Base-by-base conservation (phyloP, 768 basidiomycete species). In the Podaxis pistillaris region DNA sequence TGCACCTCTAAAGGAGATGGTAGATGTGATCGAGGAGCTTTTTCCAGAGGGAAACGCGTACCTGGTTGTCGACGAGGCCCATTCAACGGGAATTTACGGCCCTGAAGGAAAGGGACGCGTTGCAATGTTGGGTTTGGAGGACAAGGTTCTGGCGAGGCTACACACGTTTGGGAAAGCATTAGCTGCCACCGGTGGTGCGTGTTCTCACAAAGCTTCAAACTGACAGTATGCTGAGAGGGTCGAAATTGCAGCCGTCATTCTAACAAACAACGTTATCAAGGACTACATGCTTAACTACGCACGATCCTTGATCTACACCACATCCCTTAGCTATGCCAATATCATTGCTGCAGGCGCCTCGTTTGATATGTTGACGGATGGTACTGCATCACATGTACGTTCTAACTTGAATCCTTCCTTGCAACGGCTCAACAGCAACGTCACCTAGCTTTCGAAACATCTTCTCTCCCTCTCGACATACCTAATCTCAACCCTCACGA, bases 141-240 rank as follows among this genome's bases (percentile, higher is more conserved):
- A 82, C 12, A 82, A 86, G 60, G 86, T 97, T 12, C 77, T 91
- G 9, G 89, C 88, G 17, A 78, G 95, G 49, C 75, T 98, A 46
- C 90, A 93, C 71, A 98, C 96, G 0, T 98, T 98, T 74, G 95
- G 96, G 1, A 98, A 98, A 73, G 94, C 92, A 0, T 76, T 96
- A 46, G 93, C 88, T 13, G 86, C 86, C 3, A 88, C 87, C 0
- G 96, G 95, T 68, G 94, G 96, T 94, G 62, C 65, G 91, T 79
- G 49, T 52, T 54, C 13, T 37, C 57, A 54, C 33, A n/a, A 53
- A 26, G 12, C 38, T 24, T 56, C 36, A 2, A 24, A 58, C 19
- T 19, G 26, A 37, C 30, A 26, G 1, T 22, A 41, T 24, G 50
- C 38, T 51, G 63, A 40, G 59, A 38, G 60, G 2, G 6, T 56